A percentile compares a stretch with the other conserved stretches of the same genome.
Evolutionary conservation across 1,284 basidiomycete genomes (phyloP).

Genomic region (Microbotryum lychnidis-dioicae): DNA sequence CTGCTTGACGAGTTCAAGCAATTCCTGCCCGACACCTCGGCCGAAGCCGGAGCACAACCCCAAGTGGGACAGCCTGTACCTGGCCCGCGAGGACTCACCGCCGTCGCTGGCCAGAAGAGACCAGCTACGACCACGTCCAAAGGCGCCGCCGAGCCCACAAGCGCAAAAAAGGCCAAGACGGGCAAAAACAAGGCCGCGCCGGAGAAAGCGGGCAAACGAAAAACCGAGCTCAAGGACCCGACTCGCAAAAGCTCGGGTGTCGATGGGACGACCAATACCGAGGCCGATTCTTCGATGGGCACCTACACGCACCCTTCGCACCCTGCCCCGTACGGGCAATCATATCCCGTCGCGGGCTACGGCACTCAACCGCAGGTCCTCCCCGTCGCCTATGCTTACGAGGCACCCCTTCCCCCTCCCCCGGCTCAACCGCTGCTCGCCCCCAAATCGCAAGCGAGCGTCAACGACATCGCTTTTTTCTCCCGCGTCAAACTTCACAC

Average conservation of each 20-base stretch:
- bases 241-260: background rate
- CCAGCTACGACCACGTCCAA: background rate
- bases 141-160: background rate
- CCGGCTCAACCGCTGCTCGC: slow-evolving; percentile 26
- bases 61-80: slow-evolving; percentile 1
- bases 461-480: slow-evolving; percentile 59
- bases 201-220: slow-evolving; percentile 19
- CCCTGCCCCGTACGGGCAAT: background rate
- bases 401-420: slow-evolving; percentile 24
- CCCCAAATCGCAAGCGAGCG: slow-evolving; percentile 26
- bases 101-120: background rate
- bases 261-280: background rate
- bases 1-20: slow-evolving; percentile 90
- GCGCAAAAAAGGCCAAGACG: slow-evolving; percentile 2
- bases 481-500: slow-evolving; percentile 64
- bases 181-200: background rate
- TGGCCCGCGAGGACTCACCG: background rate
- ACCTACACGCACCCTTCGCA: background rate
- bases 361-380: background rate
- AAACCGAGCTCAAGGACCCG: slow-evolving; percentile 8
- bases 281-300: background rate
- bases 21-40: slow-evolving; percentile 67
- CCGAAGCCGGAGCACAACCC: slow-evolving; percentile 9
- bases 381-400: slow-evolving; percentile 26
- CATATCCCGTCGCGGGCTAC: slow-evolving; percentile 11